phyloP scores from a whole-genome alignment of 2,329 filamentous ascomycete genomes.

The Coniochaeta prunicola region DNA sequence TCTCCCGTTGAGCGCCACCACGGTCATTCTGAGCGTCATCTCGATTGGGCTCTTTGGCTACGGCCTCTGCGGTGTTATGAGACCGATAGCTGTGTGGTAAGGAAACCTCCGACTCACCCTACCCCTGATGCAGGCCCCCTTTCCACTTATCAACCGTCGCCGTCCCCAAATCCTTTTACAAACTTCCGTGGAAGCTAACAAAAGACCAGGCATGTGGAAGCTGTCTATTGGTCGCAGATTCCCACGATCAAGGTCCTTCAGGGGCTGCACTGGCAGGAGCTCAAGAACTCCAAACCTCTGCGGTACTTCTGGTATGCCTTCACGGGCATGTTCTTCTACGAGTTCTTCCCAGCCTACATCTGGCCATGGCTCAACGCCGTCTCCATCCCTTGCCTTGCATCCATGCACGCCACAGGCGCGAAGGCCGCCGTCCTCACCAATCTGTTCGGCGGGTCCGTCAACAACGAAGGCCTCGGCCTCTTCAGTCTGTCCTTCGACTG shows the following conservation, averaged over 20 bases:
- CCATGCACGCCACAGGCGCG: slow-evolving; percentile 40
- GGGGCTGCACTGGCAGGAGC: slow-evolving; percentile 43
- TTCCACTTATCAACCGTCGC: no score
- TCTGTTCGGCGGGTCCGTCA: slow-evolving; percentile 42
- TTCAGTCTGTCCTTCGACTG: slow-evolving; percentile 45
- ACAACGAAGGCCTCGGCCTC: slow-evolving; percentile 44
- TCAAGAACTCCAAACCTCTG: slow-evolving; percentile 42
- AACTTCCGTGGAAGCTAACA: neutral
- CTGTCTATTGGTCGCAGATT: slow-evolving; percentile 48
- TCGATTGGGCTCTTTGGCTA: slow-evolving; percentile 51
- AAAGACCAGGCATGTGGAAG: slow-evolving; percentile 34
- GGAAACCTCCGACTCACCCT: neutral
- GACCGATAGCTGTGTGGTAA: slow-evolving; percentile 43
- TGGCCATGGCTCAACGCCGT: slow-evolving; percentile 48
- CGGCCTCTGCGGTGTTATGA: slow-evolving; percentile 43
- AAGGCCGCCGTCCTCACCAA: slow-evolving; percentile 36
- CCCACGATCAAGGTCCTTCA: slow-evolving; percentile 47
- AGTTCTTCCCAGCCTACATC: slow-evolving; percentile 48
- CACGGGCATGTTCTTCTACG: slow-evolving; percentile 38
- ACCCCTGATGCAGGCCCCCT: no score
- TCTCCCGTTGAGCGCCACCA: slow-evolving; percentile 33
- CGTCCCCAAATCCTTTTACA: no score
- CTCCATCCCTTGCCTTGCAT: slow-evolving; percentile 45
- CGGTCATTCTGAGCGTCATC: slow-evolving; percentile 40
- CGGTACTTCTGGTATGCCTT: slow-evolving; percentile 46